A percentile compares a stretch with the other conserved stretches of the same genome.
phyloP scores from a whole-genome alignment of 805 yeast genomes.

The Barnettozyma sucrosica region DNA sequence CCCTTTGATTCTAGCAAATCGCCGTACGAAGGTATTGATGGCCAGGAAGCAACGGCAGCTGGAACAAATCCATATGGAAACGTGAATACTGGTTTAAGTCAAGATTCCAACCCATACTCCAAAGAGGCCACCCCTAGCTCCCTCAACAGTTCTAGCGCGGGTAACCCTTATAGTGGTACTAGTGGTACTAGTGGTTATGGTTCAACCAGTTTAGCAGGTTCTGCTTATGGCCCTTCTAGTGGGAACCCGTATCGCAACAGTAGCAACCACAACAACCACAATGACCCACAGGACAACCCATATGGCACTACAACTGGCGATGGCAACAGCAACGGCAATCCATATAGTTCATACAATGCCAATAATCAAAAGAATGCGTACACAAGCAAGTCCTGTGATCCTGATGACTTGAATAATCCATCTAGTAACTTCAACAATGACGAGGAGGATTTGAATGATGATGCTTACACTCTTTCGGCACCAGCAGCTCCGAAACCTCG shows the following conservation, averaged over 20 bases:
- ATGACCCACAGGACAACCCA: not conserved
- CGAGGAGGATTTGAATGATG: constrained; percentile 30
- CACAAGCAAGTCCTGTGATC: constrained; percentile 3
- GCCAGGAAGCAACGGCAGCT: not conserved
- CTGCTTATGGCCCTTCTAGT: not conserved
- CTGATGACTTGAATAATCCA: constrained; percentile 12
- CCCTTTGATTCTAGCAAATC: constrained; percentile 26
- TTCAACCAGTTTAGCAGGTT: not conserved
- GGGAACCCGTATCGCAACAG: not conserved
- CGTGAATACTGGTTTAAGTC: not conserved
- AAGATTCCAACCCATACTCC: not conserved
- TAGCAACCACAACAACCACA: not conserved
- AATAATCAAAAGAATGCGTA: not conserved
- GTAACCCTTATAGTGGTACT: not conserved
- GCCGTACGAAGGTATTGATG: not conserved
- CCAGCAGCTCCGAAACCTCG: constrained; percentile 22
- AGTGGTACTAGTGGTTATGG: not conserved
- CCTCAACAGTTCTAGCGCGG: not conserved
- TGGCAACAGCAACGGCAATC: not conserved
- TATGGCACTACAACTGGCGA: not conserved
- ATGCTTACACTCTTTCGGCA: constrained; percentile 22
- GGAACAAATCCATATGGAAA: not conserved
- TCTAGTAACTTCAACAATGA: constrained; percentile 12
- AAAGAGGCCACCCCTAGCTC: not conserved
- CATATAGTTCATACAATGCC: constrained; percentile 3